phyloP scores from a whole-genome alignment of 1,284 basidiomycete species.

The Sanghuangporus weigelae region DNA sequence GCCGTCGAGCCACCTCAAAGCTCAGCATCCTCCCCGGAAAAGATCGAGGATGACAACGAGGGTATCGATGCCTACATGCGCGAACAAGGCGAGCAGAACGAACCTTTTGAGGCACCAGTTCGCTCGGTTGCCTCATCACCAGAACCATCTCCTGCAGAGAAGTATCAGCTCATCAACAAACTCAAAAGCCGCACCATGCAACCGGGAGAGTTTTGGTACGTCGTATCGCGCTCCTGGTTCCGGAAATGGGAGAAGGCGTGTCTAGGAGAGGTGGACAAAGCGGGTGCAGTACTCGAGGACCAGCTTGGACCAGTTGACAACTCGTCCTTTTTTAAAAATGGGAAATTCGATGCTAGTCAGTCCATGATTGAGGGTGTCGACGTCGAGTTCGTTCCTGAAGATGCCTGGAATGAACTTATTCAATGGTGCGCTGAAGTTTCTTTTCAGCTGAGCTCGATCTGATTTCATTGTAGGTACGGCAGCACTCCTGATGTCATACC shows the following conservation, averaged over 20 bases:
- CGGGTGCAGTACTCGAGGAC: conserved; percentile 51
- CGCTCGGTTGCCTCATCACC: conserved; percentile 18
- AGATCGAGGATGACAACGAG: conserved; percentile 31
- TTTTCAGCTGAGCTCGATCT: conserved; percentile 6
- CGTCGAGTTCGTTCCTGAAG: conserved; percentile 71
- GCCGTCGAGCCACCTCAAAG: conserved; percentile 2
- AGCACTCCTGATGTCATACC: conserved; percentile 47
- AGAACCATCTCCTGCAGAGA: conserved; percentile 37
- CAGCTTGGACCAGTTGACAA: conserved; percentile 77
- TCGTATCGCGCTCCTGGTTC: conserved; percentile 70
- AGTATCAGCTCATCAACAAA: conserved; percentile 43
- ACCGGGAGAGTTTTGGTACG: conserved; percentile 72
- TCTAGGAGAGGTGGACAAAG: conserved; percentile 61
- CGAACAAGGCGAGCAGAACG: conserved; percentile 49
- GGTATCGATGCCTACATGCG: conserved; percentile 70
- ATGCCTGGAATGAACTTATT: conserved; percentile 67
- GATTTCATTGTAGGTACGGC: conserved; percentile 59
- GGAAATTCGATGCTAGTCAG: conserved; percentile 38
- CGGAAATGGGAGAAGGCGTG: conserved; percentile 70
- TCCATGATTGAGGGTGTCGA: conserved; percentile 63
- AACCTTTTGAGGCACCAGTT: conserved; percentile 22
- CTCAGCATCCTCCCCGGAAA: conserved; percentile 29
- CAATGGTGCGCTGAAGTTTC: conserved; percentile 48
- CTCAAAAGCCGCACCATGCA: conserved; percentile 46
- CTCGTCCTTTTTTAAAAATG: conserved; percentile 50